Percentiles rank a stretch among this genome's conserved stretches.
These are phyloP conservation scores for Colletotrichum godetiae DNA, from an alignment of 2,329 filamentous ascomycete genomes.

Conservation along the genomic window DNA sequence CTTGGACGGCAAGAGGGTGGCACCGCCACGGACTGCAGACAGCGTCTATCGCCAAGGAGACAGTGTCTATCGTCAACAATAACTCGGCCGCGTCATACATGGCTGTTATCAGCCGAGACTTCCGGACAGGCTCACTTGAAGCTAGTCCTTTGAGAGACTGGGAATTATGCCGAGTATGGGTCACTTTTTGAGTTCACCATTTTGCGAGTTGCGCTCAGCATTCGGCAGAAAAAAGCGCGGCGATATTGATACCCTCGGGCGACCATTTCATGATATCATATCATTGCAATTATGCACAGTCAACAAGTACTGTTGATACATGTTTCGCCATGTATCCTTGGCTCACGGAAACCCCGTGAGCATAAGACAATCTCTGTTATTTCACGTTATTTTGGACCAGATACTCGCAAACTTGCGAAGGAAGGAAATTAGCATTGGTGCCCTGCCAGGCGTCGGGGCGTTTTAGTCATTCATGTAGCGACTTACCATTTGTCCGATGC, in stretches of 20 bases:
- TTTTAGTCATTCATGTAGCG: conserved; percentile 29
- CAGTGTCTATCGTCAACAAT: background rate
- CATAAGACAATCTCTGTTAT: background rate
- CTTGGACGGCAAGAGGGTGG: conserved; percentile 65
- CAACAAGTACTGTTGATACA: background rate
- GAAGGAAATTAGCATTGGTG: background rate
- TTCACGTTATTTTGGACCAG: conserved; percentile 1
- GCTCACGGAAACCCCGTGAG: background rate
- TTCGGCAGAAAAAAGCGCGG: conserved; percentile 7
- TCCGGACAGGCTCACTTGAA: background rate
- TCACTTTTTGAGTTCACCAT: background rate
- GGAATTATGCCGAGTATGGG: background rate
- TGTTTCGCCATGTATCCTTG: background rate
- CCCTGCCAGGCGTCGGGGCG: conserved; percentile 28
- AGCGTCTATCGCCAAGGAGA: background rate
- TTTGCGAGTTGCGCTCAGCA: background rate
- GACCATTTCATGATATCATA: background rate
- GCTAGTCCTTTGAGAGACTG: background rate
- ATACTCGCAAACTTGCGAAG: conserved; percentile 1
- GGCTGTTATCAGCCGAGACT: background rate
- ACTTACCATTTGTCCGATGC: conserved; percentile 18
- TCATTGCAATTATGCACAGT: conserved; percentile 4
- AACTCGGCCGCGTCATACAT: background rate
- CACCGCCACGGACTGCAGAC: conserved; percentile 12
- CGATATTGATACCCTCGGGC: conserved; percentile 24